Base-by-base conservation (phyloP, 805 yeast genomes). In the Candida cerambycidarum region DNA sequence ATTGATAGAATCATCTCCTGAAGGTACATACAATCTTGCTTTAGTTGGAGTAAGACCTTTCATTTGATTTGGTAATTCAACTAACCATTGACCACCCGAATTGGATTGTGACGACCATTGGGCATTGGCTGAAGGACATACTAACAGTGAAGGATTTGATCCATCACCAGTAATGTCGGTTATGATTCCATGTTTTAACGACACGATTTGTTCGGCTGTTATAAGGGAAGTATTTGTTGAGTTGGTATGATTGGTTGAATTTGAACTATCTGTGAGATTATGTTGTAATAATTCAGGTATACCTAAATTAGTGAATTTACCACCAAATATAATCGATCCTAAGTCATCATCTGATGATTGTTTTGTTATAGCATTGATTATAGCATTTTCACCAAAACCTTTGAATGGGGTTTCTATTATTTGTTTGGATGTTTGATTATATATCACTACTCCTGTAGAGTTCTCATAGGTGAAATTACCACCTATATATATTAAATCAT, bases 261-360 rank as follows among this genome's bases (percentile, higher is more conserved):
- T 48, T 41, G 52, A 33, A 45, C 57, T 50, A 12, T 63, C 48
- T 12, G 66, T 53, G n/a, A 57, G 42, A 45, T 66, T 71, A 49
- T 66, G 72, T 16, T 43, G 42, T 30, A 76, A 67, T 32, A 77
- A 65, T 24, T 69, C 63, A 4, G 60, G 53, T 42, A 80, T 63
- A 6, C 87, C 88, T 32, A 89, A 64, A 8, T 83, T 76, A 43
- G 68, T 55, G 57, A 93, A 89, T 3, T 64, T 46, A 10, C 99
- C 99, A 1, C 93, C 92, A 65, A 89, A 92, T 10, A 93, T 58
- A 6, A 93, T 70, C 27, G 75, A 69, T 29, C 77, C 80, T 12
- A 25, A 25, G n/a, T 41, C 14, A 28, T 49, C 63, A 25, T 63
- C 61, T 31, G 58, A 54, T 31, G 58, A 54, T 3, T 79, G 56